phyloP scores from a whole-genome alignment of 495 filamentous ascomycete species.

The Penicillium paradoxum region DNA sequence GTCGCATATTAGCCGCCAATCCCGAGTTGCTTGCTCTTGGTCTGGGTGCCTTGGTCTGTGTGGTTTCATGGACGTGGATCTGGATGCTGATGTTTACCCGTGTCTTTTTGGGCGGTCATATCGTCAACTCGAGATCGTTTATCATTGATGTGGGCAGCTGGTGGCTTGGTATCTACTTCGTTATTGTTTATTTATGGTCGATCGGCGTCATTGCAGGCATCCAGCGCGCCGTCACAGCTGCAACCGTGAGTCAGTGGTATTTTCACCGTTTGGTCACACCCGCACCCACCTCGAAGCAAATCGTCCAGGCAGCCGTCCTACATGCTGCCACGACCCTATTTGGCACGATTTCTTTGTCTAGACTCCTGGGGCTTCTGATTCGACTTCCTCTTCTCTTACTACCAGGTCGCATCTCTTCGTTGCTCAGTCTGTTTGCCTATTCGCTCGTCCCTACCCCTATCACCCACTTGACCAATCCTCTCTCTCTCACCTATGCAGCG shows the following conservation, averaged over 20 bases:
- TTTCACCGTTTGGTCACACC: slow-evolving; percentile 87
- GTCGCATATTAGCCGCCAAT: slow-evolving; percentile 78
- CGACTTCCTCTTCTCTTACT: slow-evolving; percentile 82
- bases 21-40: slow-evolving; percentile 79
- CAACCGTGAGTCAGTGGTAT: slow-evolving; percentile 97
- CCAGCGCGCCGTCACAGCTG: slow-evolving; percentile 86
- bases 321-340: slow-evolving; percentile 86
- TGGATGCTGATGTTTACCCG: slow-evolving; percentile 97
- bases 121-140: slow-evolving; percentile 58
- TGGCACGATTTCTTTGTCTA: slow-evolving; percentile 84
- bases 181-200: slow-evolving; percentile 93
- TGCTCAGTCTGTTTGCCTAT: slow-evolving; percentile 62
- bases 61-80: slow-evolving; percentile 87
- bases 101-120: slow-evolving; percentile 82
- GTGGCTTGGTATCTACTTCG: slow-evolving; percentile 86
- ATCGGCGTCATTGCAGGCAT: slow-evolving; percentile 78
- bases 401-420: slow-evolving; percentile 62
- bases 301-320: slow-evolving; percentile 73
- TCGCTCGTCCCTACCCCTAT: slow-evolving; percentile 79
- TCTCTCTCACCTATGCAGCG: slow-evolving; percentile 87
- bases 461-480: slow-evolving; percentile 77
- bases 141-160: slow-evolving; percentile 81
- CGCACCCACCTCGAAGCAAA: slow-evolving; percentile 64
- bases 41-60: slow-evolving; percentile 65
- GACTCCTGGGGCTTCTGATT: slow-evolving; percentile 71